Percentiles rank a stretch among this genome's conserved stretches.
Conservation (phyloP, 495 filamentous ascomycete species). For the Hamigera avellanea region DNA sequence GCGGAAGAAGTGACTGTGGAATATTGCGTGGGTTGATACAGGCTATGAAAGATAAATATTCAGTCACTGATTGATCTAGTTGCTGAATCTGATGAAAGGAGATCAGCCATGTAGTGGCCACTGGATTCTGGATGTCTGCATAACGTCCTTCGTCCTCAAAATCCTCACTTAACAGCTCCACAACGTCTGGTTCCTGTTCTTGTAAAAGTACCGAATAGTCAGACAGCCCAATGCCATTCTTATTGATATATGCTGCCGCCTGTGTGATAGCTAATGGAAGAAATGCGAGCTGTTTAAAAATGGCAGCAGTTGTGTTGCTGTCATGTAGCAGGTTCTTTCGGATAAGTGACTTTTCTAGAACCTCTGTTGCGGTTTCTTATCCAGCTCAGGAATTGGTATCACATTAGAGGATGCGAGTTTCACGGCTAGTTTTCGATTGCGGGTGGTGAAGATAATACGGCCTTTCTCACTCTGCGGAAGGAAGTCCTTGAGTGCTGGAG, state of each 20-base stretch:
- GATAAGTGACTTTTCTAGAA: slow-evolving; percentile 8
- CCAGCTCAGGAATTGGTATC: slow-evolving; percentile 11
- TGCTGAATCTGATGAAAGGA: slow-evolving; percentile 33
- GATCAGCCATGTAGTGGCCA: slow-evolving; percentile 33
- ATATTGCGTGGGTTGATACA: slow-evolving; percentile 31
- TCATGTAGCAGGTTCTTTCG: slow-evolving; percentile 10
- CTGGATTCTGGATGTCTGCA: slow-evolving; percentile 20
- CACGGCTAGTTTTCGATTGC: slow-evolving; percentile 16
- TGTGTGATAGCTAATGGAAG: slow-evolving; percentile 38
- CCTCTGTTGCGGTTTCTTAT: slow-evolving; percentile 6
- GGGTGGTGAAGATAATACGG: slow-evolving; percentile 17
- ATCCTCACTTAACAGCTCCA: slow-evolving; percentile 25
- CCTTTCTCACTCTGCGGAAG: slow-evolving; percentile 31
- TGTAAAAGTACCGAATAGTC: slow-evolving; percentile 19
- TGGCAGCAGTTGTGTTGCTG: slow-evolving; percentile 6
- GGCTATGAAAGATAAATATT: slow-evolving; percentile 29
- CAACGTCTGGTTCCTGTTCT: slow-evolving; percentile 15
- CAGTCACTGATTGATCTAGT: slow-evolving; percentile 18
- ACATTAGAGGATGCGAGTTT: slow-evolving; percentile 4
- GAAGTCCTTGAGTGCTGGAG: slow-evolving; percentile 12
- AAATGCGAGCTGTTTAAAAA: slow-evolving; percentile 25
- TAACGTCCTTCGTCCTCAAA: slow-evolving; percentile 28
- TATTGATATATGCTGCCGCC: slow-evolving; percentile 35
- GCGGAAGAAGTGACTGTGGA: slow-evolving; percentile 20
- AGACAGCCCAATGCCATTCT: slow-evolving; percentile 16